These are phyloP conservation scores for Agroathelia rolfsii DNA, from an alignment of 1,284 basidiomycete genomes.

Conservation along the genomic window DNA sequence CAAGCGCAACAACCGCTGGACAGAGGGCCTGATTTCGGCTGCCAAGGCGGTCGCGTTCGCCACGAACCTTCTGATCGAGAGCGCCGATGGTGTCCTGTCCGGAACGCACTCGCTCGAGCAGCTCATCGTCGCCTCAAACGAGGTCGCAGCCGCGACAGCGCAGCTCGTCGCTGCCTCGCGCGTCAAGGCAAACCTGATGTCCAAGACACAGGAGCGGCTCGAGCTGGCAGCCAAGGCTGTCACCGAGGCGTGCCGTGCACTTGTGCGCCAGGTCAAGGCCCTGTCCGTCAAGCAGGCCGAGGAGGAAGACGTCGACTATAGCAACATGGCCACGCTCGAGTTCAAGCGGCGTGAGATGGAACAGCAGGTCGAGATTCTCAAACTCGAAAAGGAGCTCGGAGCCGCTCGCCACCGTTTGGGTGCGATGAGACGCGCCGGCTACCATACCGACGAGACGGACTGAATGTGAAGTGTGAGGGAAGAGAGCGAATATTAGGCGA, in stretches of 20 bases:
- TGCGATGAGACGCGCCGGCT: conserved; percentile 85
- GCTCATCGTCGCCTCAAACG: conserved; percentile 98
- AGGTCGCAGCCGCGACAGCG: conserved; percentile 93
- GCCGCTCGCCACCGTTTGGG: conserved; percentile 81
- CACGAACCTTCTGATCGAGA: conserved; percentile 94
- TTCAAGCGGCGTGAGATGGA: conserved; percentile 99
- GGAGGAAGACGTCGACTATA: conserved; percentile 83
- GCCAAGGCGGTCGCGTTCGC: conserved; percentile 97
- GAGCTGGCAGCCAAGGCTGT: conserved; percentile 97
- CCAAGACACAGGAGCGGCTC: conserved; percentile 92
- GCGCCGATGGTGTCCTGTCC: conserved; percentile 93
- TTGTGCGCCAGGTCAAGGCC: conserved; percentile 94
- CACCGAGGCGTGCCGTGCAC: conserved; percentile 95
- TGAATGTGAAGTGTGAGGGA: no score
- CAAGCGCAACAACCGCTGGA: conserved; percentile 99
- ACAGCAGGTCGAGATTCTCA: conserved; percentile 96
- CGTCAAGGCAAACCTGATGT: conserved; percentile 98
- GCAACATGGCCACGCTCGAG: conserved; percentile 87
- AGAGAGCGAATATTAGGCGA: no score
- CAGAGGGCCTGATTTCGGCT: conserved; percentile 96
- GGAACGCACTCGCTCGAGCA: conserved; percentile 97
- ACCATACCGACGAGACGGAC: conserved; percentile 73
- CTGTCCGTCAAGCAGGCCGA: conserved; percentile 77
- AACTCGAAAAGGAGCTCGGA: conserved; percentile 90
- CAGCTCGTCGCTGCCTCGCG: conserved; percentile 97